Percentiles rank a stretch among this genome's conserved stretches.
Conservation (phyloP, 2,329 filamentous ascomycete species). For the Diaporthe eres region DNA sequence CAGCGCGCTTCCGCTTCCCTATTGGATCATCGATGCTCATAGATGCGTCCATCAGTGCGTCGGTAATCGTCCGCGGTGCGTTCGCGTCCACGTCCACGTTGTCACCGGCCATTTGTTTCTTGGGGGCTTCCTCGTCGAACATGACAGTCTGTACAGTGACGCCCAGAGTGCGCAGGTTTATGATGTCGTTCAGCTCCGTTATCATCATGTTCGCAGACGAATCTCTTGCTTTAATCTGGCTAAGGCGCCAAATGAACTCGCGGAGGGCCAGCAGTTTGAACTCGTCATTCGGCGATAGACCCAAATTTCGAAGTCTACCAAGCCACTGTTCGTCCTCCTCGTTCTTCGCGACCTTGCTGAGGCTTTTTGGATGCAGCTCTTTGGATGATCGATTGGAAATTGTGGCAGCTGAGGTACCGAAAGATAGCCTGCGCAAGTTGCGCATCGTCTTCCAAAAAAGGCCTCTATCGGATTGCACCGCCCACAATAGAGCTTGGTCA, state of each 20-base stretch:
- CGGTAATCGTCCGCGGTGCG: constrained; percentile 83
- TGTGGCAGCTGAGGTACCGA: constrained; percentile 74
- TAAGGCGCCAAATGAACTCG: constrained; percentile 92
- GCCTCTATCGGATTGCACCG: constrained; percentile 82
- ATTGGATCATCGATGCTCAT: constrained; percentile 84
- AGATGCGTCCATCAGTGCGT: constrained; percentile 92
- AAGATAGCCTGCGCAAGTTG: constrained; percentile 74
- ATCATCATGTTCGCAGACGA: constrained; percentile 53
- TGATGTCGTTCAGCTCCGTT: constrained; percentile 74
- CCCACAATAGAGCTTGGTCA: constrained; percentile 90
- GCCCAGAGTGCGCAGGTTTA: constrained; percentile 81
- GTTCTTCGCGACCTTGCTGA: constrained; percentile 79
- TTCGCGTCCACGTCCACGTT: constrained; percentile 55
- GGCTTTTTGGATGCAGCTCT: constrained; percentile 68
- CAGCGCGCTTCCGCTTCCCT: constrained; percentile 66
- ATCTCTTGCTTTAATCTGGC: constrained; percentile 76
- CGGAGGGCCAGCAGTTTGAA: constrained; percentile 87
- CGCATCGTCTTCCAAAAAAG: constrained; percentile 88
- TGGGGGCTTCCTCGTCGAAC: constrained; percentile 82
- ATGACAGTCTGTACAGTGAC: constrained; percentile 91
- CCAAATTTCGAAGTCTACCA: constrained; percentile 85
- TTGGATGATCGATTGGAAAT: constrained; percentile 68
- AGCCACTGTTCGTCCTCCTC: constrained; percentile 97
- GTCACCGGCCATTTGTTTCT: constrained; percentile 52
- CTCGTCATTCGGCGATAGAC: constrained; percentile 87